A percentile compares a stretch with the other conserved stretches of the same genome.
Evolutionary conservation across 2,329 filamentous ascomycete genomes (phyloP).

Genomic region (Colletotrichum cuscutae): DNA sequence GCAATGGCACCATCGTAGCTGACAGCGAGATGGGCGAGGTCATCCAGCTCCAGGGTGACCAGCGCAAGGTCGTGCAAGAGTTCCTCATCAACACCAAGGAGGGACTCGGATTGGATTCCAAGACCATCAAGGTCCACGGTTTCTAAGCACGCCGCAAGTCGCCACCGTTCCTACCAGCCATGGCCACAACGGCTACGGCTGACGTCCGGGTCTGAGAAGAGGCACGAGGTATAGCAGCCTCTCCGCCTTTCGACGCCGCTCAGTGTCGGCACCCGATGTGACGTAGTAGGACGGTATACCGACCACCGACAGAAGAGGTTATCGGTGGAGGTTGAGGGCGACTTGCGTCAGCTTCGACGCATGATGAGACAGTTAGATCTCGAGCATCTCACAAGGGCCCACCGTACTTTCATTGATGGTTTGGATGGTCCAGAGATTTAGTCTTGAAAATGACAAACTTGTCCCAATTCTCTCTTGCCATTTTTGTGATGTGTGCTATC

Average conservation of each 20-base stretch:
- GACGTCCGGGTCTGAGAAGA: conserved; percentile 30
- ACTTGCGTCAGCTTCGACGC: conserved; percentile 34
- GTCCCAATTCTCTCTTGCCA: not conserved
- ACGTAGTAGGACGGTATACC: conserved; percentile 35
- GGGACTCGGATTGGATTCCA: conserved; percentile 91
- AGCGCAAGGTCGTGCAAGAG: conserved; percentile 98
- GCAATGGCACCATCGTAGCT: conserved; percentile 99
- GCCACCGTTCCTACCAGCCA: conserved; percentile 46
- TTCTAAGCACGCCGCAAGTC: conserved; percentile 55
- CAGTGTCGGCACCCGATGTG: conserved; percentile 27
- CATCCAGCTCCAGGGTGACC: conserved; percentile 99
- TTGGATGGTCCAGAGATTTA: not conserved
- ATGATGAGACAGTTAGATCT: conserved; percentile 25
- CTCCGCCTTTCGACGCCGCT: conserved; percentile 21
- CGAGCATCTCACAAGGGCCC: not conserved
- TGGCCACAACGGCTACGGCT: conserved; percentile 4
- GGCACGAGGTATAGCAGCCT: conserved; percentile 11
- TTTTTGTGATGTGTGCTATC: not conserved
- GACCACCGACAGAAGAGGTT: conserved; percentile 28
- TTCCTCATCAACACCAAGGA: conserved; percentile 97
- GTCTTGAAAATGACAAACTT: conserved; percentile 14
- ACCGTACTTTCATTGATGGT: conserved; percentile 22
- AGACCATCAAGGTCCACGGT: conserved; percentile 89
- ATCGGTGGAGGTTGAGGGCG: conserved; percentile 32
- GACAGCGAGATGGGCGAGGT: conserved; percentile 98